These are phyloP conservation scores for Saturnispora ahearnii DNA, from an alignment of 805 yeast species.

Conservation along the genomic window DNA sequence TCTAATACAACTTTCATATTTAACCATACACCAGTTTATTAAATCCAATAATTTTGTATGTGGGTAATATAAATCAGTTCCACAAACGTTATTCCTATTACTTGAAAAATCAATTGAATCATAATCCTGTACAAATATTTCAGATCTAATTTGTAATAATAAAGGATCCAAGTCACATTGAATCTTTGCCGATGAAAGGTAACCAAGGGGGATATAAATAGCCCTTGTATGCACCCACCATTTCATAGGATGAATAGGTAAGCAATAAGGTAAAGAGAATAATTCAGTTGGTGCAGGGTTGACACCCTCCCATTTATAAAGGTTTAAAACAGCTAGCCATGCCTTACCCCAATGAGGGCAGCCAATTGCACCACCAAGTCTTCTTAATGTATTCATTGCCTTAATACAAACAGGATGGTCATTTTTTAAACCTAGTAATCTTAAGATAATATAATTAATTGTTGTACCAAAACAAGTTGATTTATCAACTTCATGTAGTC, in stretches of 20 bases:
- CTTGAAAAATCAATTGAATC: slow-evolving; percentile 56
- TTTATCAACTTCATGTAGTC: slow-evolving; percentile 84
- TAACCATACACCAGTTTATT: slow-evolving; percentile 49
- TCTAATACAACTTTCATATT: slow-evolving; percentile 63
- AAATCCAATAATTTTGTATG: slow-evolving; percentile 61
- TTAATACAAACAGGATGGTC: slow-evolving; percentile 70
- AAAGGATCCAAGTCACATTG: slow-evolving; percentile 57
- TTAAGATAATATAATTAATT: slow-evolving; percentile 71
- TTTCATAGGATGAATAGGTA: slow-evolving; percentile 86
- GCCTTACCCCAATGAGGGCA: slow-evolving; percentile 97
- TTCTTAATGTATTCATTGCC: slow-evolving; percentile 62
- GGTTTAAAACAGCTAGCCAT: slow-evolving; percentile 71
- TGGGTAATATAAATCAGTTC: slow-evolving; percentile 89
- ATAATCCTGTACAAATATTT: slow-evolving; percentile 64
- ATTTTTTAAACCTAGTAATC: slow-evolving; percentile 67
- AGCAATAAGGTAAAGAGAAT: slow-evolving; percentile 73
- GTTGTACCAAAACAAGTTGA: slow-evolving; percentile 93
- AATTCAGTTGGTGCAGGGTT: slow-evolving; percentile 97
- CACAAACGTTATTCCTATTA: slow-evolving; percentile 80
- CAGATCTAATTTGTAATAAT: slow-evolving; percentile 56
- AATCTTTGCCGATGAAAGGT: slow-evolving; percentile 50
- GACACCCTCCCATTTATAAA: slow-evolving; percentile 93
- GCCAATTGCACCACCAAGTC: slow-evolving; percentile 83
- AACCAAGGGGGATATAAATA: slow-evolving; percentile 80
- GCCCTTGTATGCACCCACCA: slow-evolving; percentile 99